Evolutionary conservation across 176 grass and related monocot species (phyloP), one percentile per base, ranked within the genome.

Genomic region (Phragmites australis): DNA sequence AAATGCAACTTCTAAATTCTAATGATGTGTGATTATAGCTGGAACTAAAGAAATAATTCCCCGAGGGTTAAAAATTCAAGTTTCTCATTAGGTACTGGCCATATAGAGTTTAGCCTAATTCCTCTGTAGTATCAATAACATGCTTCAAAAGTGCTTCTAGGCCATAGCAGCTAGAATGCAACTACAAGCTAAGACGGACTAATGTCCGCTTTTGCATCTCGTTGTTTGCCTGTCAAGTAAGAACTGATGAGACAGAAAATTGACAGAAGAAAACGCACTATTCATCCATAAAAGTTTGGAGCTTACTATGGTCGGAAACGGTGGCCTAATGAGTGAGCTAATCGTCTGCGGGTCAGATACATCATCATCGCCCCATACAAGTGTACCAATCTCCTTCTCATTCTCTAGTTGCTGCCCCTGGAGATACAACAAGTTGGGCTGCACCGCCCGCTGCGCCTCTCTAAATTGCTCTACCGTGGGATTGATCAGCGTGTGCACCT

Each of bases 401-500:
- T 94, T 68, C 48, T 84, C 84, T 62, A 85, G 87, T 30, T 76
- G 92, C 57, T 91, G 83, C n/a, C 89, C 89, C 65, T 91, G 87
- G 41, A 82, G 77, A 46, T 87, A 94, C 75, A 94, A 67, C 39
- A 94, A 79, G 67, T 67, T 85, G 19, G 89, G 89, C 16, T 87
- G 72, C 59, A 94, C 25, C 50, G 9, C 76, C 16, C 15, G 83
- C 80, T 91, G 86, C 19, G 73, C 61, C 46, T 87, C 83, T 37
- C 31, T 69, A 76, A 94, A 87, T 48, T 89, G 72, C 76, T 94
- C 81, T 10, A 89, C 22, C 1, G 87, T 69, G 11, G 92, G 92
- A 82, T 94, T 91, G 31, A 89, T 70, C 68, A 94, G 87, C 9
- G 64, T 85, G 51, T 89, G 87, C 53, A 91, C 92, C 92, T 94